Base-by-base conservation (phyloP, 1,284 basidiomycete genomes). In the Marasmius fiardii region DNA sequence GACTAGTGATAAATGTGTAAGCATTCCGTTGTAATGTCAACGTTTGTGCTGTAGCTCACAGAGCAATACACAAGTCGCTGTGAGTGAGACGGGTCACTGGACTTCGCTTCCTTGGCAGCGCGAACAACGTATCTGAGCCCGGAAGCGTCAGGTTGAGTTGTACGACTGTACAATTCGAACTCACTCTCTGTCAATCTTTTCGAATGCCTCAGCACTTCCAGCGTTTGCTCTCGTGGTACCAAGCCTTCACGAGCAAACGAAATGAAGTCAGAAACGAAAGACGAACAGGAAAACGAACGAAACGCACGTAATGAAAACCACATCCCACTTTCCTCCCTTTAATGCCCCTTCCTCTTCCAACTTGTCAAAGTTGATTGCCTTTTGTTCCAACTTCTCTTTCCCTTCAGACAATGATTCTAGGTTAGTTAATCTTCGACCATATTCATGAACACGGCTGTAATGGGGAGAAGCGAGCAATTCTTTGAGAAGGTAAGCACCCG, bases 171-270 rank as follows among this genome's bases (percentile, higher is more conserved):
- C 5, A 5, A 16, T 31, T 3, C n/a, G 5, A 3, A 69, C 81
- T 56, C 57, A 87, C 86, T 86, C 86, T 65, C 85, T 73, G 63
- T 92, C 90, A 60, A 92, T 90, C 69, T 80, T 85, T 66, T 87
- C 83, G 57, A 91, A 92, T 2, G 75, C 75, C 21, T 75, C 78
- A 1, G 80, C 79, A 58, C 82, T 79, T 1, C 88, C 88, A 0
- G 88, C 90, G n/a, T 44, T 59, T 16, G 74, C 78, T 26, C 70
- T 74, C 11, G 80, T 83, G 20, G 87, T 90, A 3, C 87, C 88
- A n/a, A 90, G 65, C 0, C 85, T 86, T 31, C 28, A 31, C 28
- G 10, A 31, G 28, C 28, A 31, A 31, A 31, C 28, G 5, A 31
- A 31, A 31, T 10, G 28, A 10, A 57, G n/a, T 20, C 8, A 20